Evolutionary conservation across 2,329 filamentous ascomycete genomes (phyloP).

Genomic region (Colletotrichum incanum): DNA sequence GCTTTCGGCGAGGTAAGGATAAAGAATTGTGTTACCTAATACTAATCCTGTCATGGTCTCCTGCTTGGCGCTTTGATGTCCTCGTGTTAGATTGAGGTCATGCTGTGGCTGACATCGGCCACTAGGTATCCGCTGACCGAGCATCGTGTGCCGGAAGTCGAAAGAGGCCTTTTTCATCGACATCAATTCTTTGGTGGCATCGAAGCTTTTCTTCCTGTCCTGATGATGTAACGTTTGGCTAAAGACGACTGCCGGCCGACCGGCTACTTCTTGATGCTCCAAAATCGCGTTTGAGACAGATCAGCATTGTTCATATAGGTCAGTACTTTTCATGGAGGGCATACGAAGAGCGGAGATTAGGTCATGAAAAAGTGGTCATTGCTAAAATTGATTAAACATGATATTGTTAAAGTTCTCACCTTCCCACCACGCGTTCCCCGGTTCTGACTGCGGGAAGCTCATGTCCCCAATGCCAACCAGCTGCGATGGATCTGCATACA

Average conservation of each 20-base stretch:
- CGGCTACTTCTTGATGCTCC: not conserved
- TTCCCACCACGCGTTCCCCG: constrained; percentile 58
- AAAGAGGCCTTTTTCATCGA: not conserved
- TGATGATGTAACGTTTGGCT: not conserved
- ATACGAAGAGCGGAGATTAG: not conserved
- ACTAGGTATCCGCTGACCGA: not conserved
- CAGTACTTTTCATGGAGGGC: no score
- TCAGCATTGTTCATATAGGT: not conserved
- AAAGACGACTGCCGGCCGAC: not conserved
- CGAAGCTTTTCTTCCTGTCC: not conserved
- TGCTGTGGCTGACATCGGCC: not conserved
- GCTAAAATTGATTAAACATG: constrained; percentile 57
- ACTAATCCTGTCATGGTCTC: not conserved
- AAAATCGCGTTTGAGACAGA: not conserved
- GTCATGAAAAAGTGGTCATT: not conserved
- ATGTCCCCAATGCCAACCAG: constrained; percentile 57
- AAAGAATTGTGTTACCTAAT: constrained; percentile 8
- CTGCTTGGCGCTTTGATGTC: not conserved
- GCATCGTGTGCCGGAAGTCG: not conserved
- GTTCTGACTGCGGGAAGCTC: constrained; percentile 51
- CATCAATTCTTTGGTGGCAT: not conserved
- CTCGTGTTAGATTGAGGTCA: not conserved
- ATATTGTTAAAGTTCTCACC: constrained; percentile 56
- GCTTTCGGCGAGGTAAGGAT: not conserved
- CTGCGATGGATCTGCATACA: constrained; percentile 60